Base-by-base conservation (phyloP, 2,329 filamentous ascomycete genomes). In the Colletotrichum simmondsii region DNA sequence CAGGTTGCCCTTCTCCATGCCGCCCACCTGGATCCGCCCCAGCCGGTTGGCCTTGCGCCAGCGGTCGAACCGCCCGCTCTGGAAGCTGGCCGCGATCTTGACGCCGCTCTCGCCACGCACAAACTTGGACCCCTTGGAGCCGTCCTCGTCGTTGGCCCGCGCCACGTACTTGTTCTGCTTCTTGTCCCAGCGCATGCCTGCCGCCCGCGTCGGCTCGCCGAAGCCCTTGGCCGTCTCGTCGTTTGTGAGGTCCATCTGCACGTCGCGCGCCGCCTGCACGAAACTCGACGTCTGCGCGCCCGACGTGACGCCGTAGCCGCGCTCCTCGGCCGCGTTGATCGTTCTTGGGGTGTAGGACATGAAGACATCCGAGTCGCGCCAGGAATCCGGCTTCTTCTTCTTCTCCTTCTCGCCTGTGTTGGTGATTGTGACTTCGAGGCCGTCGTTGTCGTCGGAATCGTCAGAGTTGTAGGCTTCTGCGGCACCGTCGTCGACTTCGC, bases 81-180 rank as follows among this genome's bases (percentile, higher is more conserved):
- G 92, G 90, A 99, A 98, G 73, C 89, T 93, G 58, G 97, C 95
- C 1, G 97, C 95, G 78, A 99, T 98, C 87, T 98, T 98, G 86
- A 96, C 94, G 67, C 97, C 97, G 79, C 91, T 94, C 85, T 99
- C 97, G 78, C 97, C 95, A 75, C 91, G 89, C 69, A 98, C 92
- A 85, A 98, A 92, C 79, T 89, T 89, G 72, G 85, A 82, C 60
- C 89, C 89, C 79, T 92, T 92, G 77, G 87, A 97, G 52, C 97
- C 97, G 84, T 99, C 97, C 77, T 97, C 94, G 84, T 99, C 97
- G 87, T 99, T 98, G 77, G 92, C 92, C 46, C 94, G 91, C 14
- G 94, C 88, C 46, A 99, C 96, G 85, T 98, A 99, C 84, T 98
- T 98, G 85, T 94, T 97, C 79, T 92, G 91, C 83, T 98, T 97